Base-by-base conservation (phyloP, 495 filamentous ascomycete species). In the Penicillium alfredii region DNA sequence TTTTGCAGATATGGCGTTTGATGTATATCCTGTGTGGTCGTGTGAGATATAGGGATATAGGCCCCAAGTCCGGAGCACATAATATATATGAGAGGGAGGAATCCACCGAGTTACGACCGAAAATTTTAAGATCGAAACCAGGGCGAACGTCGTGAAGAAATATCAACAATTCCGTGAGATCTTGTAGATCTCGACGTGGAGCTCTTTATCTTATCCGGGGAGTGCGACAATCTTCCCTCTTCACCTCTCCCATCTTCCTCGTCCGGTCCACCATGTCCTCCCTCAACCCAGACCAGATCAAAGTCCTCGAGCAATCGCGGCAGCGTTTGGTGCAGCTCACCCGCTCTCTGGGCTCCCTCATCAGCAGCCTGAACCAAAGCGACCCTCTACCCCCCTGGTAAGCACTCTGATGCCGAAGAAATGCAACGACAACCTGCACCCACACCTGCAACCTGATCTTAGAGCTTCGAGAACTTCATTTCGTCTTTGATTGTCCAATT, bases 291-390 rank as follows among this genome's bases (percentile, higher is more conserved):
- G 78, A 82, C 11, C 82, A 90, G 43, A 69, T 86, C 33, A 81
- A 81, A 64, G 69, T 74, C 39, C 72, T 93, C 30, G 85, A 93
- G 47, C 69, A 82, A 54, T 76, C 82, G 25, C 80, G 84, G 26
- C 81, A 82, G 47, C 76, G 84, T 9, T 75, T 88, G 25, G 64
- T 64, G 21, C 81, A 86, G 49, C 73, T 93, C 23, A 75, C 74
- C 10, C 76, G 67, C 54, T 82, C 75, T 48, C 69, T 93, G 8
- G 63, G 45, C 31, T 80, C 77, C n/a, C 64, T 88, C 16, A 72
- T 74, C 41, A 42, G 47, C 40, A 68, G 72, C 41, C 47, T 82
- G 30, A 62, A 70, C 40, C 59, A 63, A 43, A 66, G 60, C 43
- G 71, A 78, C 46, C 74, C 74, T 18, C 66, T 83, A 2, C 79